Percentiles rank a stretch among this genome's conserved stretches.
Conservation (phyloP, 257 asterid species). For the Solanum verrucosum region DNA sequence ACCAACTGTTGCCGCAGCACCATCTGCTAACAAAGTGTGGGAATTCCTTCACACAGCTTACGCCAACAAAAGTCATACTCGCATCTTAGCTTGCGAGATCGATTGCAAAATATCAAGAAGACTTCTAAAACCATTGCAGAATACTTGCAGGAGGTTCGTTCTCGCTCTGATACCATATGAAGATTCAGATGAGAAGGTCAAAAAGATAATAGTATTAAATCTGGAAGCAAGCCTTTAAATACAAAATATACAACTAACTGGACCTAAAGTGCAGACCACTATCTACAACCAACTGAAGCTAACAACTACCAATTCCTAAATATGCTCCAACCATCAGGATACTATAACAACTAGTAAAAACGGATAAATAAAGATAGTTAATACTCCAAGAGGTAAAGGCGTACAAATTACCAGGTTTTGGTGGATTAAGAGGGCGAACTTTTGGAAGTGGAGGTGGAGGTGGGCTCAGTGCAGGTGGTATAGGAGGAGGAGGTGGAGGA, state of each 20-base stretch:
- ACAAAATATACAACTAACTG: background rate
- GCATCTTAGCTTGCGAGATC: no score
- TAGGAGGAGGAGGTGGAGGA: slow-evolving; percentile 50
- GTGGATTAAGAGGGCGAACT: slow-evolving; percentile 64
- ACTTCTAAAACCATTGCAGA: no score
- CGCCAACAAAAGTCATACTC: no score
- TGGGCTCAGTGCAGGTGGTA: slow-evolving; percentile 55
- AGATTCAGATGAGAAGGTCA: no score
- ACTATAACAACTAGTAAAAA: background rate
- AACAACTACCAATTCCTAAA: background rate
- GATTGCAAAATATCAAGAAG: no score
- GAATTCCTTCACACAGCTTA: no score
- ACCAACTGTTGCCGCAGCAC: no score
- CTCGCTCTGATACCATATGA: no score
- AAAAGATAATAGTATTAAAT: no score
- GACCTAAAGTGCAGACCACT: background rate
- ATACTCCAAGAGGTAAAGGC: slow-evolving; percentile 37
- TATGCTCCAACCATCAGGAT: background rate
- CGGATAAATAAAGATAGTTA: background rate
- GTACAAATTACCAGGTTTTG: slow-evolving; percentile 26
- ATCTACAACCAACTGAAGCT: background rate
- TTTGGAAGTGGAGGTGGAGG: slow-evolving; percentile 78
- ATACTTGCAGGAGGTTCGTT: no score
- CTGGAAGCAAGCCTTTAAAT: background rate
- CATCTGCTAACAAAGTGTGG: no score